phyloP scores from a whole-genome alignment of 164 flowering plant genomes.

The Nelumbo lutea region DNA sequence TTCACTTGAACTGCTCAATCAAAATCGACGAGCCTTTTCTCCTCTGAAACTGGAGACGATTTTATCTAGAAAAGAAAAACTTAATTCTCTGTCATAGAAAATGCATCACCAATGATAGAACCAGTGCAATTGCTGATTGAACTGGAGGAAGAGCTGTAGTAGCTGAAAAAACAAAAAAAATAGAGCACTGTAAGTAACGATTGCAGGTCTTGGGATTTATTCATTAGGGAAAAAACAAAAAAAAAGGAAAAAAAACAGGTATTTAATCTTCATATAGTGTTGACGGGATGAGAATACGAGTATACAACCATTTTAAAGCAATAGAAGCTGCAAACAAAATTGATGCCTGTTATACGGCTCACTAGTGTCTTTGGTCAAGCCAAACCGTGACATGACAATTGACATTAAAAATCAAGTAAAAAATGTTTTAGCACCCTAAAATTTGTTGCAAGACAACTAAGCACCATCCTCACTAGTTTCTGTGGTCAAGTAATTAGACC shows the following conservation, averaged over 20 bases:
- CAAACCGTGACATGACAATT: too few species aligned
- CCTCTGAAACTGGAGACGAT: conserved; percentile 11
- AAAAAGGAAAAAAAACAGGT: background rate
- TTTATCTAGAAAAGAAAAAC: conserved; percentile 12
- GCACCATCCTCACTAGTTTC: too few species aligned
- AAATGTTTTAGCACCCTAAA: too few species aligned
- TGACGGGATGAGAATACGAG: background rate
- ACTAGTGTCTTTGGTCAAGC: too few species aligned
- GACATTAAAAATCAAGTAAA: too few species aligned
- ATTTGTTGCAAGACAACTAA: too few species aligned
- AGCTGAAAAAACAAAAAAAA: conserved; percentile 27
- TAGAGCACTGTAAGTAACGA: background rate
- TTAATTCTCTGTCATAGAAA: conserved; percentile 12
- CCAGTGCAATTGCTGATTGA: conserved; percentile 26
- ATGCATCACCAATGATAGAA: conserved; percentile 28
- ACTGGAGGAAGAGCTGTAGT: conserved; percentile 20
- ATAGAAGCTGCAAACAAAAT: too few species aligned
- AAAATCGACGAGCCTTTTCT: conserved; percentile 6
- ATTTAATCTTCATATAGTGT: background rate
- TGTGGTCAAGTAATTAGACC: background rate
- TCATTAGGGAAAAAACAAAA: background rate
- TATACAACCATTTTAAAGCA: background rate
- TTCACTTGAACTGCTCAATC: conserved; percentile 10
- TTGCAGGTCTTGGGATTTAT: background rate
- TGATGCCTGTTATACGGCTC: too few species aligned